These are phyloP conservation scores for Russula foetens DNA, from an alignment of 768 basidiomycete species.

Conservation along the genomic window DNA sequence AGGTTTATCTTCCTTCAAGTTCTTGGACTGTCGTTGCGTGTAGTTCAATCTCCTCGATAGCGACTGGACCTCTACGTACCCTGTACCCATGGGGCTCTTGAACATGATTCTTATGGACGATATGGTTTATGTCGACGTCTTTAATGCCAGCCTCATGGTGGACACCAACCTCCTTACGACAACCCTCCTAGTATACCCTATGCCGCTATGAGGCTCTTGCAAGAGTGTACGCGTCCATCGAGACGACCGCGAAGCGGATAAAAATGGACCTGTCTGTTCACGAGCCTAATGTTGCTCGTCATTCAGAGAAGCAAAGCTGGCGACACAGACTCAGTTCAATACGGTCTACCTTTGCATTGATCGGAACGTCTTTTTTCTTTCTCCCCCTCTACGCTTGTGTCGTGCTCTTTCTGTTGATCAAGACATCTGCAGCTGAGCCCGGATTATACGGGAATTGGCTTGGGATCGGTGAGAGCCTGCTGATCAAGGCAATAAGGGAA, in stretches of 20 bases:
- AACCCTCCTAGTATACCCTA: slow-evolving; percentile 70
- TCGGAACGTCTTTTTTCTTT: slow-evolving; percentile 50
- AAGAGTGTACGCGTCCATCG: slow-evolving; percentile 81
- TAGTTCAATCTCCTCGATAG: too few relatives aligned
- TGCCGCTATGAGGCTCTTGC: slow-evolving; percentile 89
- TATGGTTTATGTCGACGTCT: too few relatives aligned
- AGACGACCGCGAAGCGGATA: slow-evolving; percentile 89
- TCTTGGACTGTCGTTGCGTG: too few relatives aligned
- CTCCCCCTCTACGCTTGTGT: neutral
- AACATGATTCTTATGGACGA: too few relatives aligned
- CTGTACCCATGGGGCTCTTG: too few relatives aligned
- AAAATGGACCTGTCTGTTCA: slow-evolving; percentile 88
- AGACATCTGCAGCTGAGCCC: slow-evolving; percentile 62
- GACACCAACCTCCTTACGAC: too few relatives aligned
- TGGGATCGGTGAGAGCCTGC: slow-evolving; percentile 90
- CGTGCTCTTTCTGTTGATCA: neutral
- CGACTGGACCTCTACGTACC: too few relatives aligned
- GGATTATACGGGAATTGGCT: slow-evolving; percentile 90
- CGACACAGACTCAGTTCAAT: slow-evolving; percentile 73
- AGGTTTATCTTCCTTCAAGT: too few relatives aligned
- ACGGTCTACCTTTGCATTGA: slow-evolving; percentile 96
- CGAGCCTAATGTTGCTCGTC: slow-evolving; percentile 81
- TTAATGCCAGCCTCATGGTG: too few relatives aligned
- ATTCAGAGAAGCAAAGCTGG: slow-evolving; percentile 76
- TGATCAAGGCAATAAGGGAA: slow-evolving; percentile 92